Conservation (phyloP, 495 filamentous ascomycete species). For the Neurospora sublineolata region DNA sequence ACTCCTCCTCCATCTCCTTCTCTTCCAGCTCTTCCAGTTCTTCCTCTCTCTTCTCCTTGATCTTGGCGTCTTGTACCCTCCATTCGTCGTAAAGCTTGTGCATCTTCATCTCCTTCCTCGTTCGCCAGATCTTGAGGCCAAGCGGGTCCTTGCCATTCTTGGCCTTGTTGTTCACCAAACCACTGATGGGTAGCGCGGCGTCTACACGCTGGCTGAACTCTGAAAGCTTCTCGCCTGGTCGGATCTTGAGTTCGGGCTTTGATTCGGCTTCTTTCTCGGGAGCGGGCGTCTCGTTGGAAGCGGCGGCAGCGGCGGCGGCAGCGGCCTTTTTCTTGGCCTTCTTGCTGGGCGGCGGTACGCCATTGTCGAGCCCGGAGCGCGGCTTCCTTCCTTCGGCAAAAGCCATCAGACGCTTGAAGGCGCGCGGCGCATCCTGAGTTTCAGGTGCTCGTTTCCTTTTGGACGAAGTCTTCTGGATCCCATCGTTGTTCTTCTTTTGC, state of each 20-base stretch:
- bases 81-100: conserved; percentile 70
- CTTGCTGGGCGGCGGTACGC: conserved; percentile 31
- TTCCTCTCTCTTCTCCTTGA: conserved; percentile 47
- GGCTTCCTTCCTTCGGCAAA: conserved; percentile 45
- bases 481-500: conserved; percentile 17
- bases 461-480: conserved; percentile 12
- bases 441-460: conserved; percentile 35
- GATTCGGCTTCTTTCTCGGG: background rate
- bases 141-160: conserved; percentile 38
- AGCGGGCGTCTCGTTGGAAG: conserved; percentile 3
- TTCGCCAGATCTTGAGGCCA: conserved; percentile 46
- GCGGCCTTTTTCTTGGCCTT: conserved; percentile 38
- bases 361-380: conserved; percentile 59
- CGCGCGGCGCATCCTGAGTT: conserved; percentile 71
- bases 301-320: background rate
- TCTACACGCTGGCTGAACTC: conserved; percentile 82
- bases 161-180: conserved; percentile 43
- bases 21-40: conserved; percentile 53
- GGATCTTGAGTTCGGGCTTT: conserved; percentile 44
- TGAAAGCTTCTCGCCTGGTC: conserved; percentile 67
- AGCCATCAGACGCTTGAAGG: conserved; percentile 73
- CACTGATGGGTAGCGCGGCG: conserved; percentile 64
- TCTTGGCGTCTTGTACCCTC: conserved; percentile 52
- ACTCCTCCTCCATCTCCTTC: conserved; percentile 47
- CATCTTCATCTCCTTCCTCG: conserved; percentile 74